Base-by-base conservation (phyloP, 129 eudicot species). In the Pittosporum tobira region DNA sequence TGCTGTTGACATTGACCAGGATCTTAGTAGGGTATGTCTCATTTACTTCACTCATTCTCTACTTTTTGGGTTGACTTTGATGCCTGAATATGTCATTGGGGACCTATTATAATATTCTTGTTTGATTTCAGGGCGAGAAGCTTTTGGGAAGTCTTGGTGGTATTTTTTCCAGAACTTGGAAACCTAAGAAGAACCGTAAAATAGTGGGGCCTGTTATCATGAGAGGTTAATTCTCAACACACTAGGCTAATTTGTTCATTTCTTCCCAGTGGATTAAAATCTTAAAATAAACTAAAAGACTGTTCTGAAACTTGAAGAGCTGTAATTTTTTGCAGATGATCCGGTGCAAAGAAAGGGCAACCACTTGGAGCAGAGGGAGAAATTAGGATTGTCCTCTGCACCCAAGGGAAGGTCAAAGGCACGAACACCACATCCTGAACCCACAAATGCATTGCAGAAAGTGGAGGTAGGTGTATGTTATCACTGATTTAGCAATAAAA, bases 71-170 rank as follows among this genome's bases (percentile, higher is more conserved):
- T 34, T 34, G 40, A 34, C 7, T 34, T 9, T 34, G 11, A 34
- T 12, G 10, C 7, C 11, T 34, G 13, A 34, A 34, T 34, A 34
- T 34, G 40, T 34, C 40, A n/a, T 11, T 52, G 37, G 20, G 48
- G 59, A 34, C 40, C 63, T 61, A 25, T n/a, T n/a, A 55, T 16
- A 1, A 20, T 11, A 57, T 54, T 44, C 16, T 25, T 50, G 15
- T 47, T 28, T 47, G 23, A 53, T 65, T 78, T 46, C 68, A 91
- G 98, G 89, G 98, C 3, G 98, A 91, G 79, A 91, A 83, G 81
- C 98, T 91, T 36, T 83, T 91, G 74, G 98, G 98, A 77, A 91
- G 89, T 70, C 98, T 91, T 47, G 98, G 98, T 6, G 95, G 98
- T 21, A 71, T 85, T 24, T 91, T 91, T 69, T 83, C 95, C 38